Evolutionary conservation across 306 rosid species (phyloP), one percentile per base, ranked within the genome.

Genomic region (Oemleria cerasiformis): DNA sequence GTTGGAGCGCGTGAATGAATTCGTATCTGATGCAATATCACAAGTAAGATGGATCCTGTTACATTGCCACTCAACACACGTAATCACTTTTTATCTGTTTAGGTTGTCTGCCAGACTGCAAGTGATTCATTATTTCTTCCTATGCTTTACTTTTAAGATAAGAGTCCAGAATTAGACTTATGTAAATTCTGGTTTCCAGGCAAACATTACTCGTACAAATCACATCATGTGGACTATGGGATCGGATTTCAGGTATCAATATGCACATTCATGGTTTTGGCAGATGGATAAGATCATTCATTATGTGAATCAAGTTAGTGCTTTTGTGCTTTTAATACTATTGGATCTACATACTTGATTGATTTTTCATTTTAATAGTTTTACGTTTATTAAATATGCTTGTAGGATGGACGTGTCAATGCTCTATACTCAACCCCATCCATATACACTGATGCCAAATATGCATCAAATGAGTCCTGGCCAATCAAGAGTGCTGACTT

Each of bases 151-250:
- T 68, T 80, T 67, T 70, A 25, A 84, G 51, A 14, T 3, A 13
- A 47, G 86, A 73, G 82, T 83, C n/a, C 65, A 79, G 34, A 80
- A 77, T 61, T 87, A 13, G 20, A 58, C 50, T 60, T 40, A 57
- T 19, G 16, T 15, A 44, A 17, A 15, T 11, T 47, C 2, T 59
- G 25, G 51, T 25, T 41, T 56, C 9, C 81, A 92, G 98, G 98
- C 98, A 57, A 92, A 89, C 53, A 86, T 89, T 58, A 92, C 98
- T 59, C 83, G 84, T 48, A 92, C 98, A 56, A 86, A 85, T 79
- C 98, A 92, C 82, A 83, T 92, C 50, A 90, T 92, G 96, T 92
- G 96, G 96, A 71, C 89, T 16, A 92, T 92, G 98, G 98, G 98
- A 57, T 86, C 96, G 30, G 98, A 92, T 84, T 90, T 92, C 72